These are phyloP conservation scores for Paradendryphiella salina DNA, from an alignment of 2,329 filamentous ascomycete genomes.

Conservation along the genomic window DNA sequence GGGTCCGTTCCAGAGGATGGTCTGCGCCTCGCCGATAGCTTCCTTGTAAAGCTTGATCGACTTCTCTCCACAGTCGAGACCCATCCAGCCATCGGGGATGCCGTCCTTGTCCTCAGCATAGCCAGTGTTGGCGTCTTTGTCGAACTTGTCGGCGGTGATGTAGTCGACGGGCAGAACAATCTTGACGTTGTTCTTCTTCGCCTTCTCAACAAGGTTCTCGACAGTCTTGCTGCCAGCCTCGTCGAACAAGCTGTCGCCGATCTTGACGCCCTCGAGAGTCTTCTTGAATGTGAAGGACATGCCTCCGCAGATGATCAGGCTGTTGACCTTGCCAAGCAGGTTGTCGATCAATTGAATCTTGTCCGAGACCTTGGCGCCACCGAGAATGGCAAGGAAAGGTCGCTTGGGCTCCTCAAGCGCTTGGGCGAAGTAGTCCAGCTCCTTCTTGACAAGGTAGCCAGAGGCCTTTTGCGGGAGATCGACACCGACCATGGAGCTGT, in stretches of 20 bases:
- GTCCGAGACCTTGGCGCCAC: conserved; percentile 97
- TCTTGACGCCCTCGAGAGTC: conserved; percentile 86
- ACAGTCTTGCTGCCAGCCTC: conserved; percentile 93
- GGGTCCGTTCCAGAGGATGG: conserved; percentile 98
- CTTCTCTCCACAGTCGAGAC: conserved; percentile 90
- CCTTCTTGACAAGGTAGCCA: conserved; percentile 99
- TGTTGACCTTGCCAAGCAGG: conserved; percentile 96
- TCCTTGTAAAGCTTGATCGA: conserved; percentile 85
- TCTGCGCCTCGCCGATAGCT: conserved; percentile 85
- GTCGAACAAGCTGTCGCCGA: conserved; percentile 90
- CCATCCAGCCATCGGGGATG: conserved; percentile 97
- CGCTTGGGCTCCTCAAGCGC: conserved; percentile 90
- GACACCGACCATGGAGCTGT: conserved; percentile 99
- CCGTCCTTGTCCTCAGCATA: conserved; percentile 83
- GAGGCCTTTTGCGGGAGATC: conserved; percentile 95
- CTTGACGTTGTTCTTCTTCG: conserved; percentile 94
- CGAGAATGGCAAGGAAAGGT: conserved; percentile 97
- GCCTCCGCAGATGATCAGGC: conserved; percentile 91
- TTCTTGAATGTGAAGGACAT: conserved; percentile 99
- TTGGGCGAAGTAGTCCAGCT: conserved; percentile 98
- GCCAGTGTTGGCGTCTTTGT: conserved; percentile 77
- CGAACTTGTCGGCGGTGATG: conserved; percentile 94
- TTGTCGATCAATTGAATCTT: conserved; percentile 99
- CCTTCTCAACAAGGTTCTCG: conserved; percentile 84
- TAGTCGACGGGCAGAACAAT: conserved; percentile 94